Evolutionary conservation across 768 basidiomycete species (phyloP), one percentile per base, ranked within the genome.

Genomic region (Cystofilobasidium bisporidii): DNA sequence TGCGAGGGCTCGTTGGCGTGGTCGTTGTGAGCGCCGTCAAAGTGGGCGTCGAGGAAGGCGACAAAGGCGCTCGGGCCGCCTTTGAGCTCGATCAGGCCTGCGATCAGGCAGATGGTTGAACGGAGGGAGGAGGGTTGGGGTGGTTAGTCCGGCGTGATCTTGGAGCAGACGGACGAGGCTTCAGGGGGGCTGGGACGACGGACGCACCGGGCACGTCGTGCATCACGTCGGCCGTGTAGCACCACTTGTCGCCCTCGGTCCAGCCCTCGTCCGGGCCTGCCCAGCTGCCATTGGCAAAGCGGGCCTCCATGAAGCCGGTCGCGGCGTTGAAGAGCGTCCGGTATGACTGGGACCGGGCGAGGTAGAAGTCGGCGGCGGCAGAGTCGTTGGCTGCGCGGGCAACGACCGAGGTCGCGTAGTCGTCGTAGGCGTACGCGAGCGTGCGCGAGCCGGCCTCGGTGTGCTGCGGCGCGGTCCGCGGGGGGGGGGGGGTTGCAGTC

Each of bases 1-100:
- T 90, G 89, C 0, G 87, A 88, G 0, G 89, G 88, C 86, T 90
- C 89, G 71, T 90, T 91, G 0, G 84, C 85, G 70, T 89, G 88
- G 70, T 87, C 84, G 72, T 90, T 90, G 71, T 89, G 87, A 0
- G 86, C 88, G 75, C 79, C 77, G 17, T 65, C 70, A 36, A 69
- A 71, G 64, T 71, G 75, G 24, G 63, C 61, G 68, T 74, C 71
- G 33, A 76, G 74, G 70, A 85, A 87, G 63, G 78, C 71, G 8
- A 89, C 83, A 69, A 91, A 89, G 26, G 77, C 81, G 33, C 74
- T 75, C 22, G 85, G 83, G 0, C 89, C 88, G 18, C 89, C 88
- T 63, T 85, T 81, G 61, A 78, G 78, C 63, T 81, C 76, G 24
- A 88, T 84, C 20, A 90, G 77, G 14, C 79, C 82, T 5, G 83